phyloP scores from a whole-genome alignment of 257 asterid genomes.

The Cynanchum wilfordii region DNA sequence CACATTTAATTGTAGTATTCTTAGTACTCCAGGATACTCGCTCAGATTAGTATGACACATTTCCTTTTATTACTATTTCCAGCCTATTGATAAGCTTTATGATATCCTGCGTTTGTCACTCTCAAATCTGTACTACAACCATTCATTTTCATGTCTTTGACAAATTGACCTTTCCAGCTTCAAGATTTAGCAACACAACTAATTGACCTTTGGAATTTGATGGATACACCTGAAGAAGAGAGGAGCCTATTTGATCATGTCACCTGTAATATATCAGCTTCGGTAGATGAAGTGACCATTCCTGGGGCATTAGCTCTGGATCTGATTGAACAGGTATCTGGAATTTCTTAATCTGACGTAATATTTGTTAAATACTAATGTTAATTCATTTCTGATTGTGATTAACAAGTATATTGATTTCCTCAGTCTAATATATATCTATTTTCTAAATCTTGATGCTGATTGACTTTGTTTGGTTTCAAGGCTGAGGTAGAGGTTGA shows the following conservation, averaged over 20 bases:
- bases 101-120: not conserved
- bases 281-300: constrained; percentile 75
- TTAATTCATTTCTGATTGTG: constrained; percentile 1
- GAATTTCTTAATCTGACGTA: constrained; percentile 1
- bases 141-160: constrained; percentile 7
- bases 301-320: constrained; percentile 90
- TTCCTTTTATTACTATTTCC: no score
- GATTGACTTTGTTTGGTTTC: constrained; percentile 19
- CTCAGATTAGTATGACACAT: not conserved
- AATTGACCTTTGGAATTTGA: constrained; percentile 94
- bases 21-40: not conserved
- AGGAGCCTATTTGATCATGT: constrained; percentile 62
- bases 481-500: constrained; percentile 97
- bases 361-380: not conserved
- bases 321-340: constrained; percentile 72
- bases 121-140: not conserved
- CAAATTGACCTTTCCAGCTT: constrained; percentile 48
- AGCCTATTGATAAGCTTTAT: not conserved
- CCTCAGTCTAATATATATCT: not conserved
- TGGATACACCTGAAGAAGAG: constrained; percentile 87
- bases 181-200: constrained; percentile 91
- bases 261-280: constrained; percentile 80
- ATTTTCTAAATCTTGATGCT: not conserved
- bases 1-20: not conserved
- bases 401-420: not conserved